Base-by-base conservation (phyloP, 1,139 yeast species). In the Candida dubliniensis region DNA sequence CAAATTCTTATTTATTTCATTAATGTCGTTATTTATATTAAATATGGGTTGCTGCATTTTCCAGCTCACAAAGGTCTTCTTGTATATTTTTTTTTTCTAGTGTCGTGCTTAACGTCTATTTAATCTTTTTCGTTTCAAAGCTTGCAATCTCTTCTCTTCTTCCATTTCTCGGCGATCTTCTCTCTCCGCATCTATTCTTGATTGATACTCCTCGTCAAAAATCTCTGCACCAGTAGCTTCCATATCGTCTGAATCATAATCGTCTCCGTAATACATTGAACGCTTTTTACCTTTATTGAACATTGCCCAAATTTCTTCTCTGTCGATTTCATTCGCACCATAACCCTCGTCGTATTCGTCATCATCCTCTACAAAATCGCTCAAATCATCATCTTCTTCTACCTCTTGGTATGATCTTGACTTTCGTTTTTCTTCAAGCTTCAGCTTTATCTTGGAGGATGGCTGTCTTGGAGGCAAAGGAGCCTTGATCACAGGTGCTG, bases 171-270 rank as follows among this genome's bases (percentile, higher is more conserved):
- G 65, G 44, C 71, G 70, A 55, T 87, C 96, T 57, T 87, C 96
- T 37, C 71, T 51, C 53, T 76, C 75, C 0, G 90, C 96, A 25
- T 56, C 60, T 11, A 67, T 70, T 41, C 82, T 72, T 4, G 96
- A 84, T 36, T 78, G 63, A 52, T 69, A 76, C 62, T 91, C 98
- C 58, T 91, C 98, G 43, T 79, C 87, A 36, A 89, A 67, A 34
- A 91, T 81, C 53, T 91, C 96, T 26, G 83, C 83, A 15, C 96
- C 97, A 1, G 95, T 85, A 7, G 96, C 96, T 59, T 91, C 97
- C 97, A 91, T 91, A 57, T 87, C 95, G 47, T 84, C 88, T 31
- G 76, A 75, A 35, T 67, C 71, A 42, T 82, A 82, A 45, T 82
- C 84, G 44, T 82, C 82, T 4, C 12, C 29, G 48, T 73, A 73